phyloP scores from a whole-genome alignment of 2,329 filamentous ascomycete species.

The Passalora sequoiae region DNA sequence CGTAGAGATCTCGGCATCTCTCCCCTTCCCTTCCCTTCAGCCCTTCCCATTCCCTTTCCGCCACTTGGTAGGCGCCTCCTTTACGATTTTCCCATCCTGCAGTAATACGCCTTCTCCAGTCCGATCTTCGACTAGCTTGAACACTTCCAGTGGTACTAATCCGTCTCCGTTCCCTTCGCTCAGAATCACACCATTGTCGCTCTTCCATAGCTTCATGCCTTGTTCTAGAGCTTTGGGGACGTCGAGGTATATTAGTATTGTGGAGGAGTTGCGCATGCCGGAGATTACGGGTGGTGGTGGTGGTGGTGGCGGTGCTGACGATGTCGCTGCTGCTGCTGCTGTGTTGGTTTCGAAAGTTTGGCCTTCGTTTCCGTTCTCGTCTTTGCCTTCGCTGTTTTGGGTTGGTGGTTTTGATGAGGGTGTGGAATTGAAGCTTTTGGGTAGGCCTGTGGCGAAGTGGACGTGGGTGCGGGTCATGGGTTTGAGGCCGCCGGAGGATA shows the following conservation, averaged over 20 bases:
- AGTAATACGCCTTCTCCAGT: slow-evolving; percentile 60
- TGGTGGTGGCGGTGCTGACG: slow-evolving; percentile 43
- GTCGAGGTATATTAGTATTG: slow-evolving; percentile 75
- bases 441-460: slow-evolving; percentile 76
- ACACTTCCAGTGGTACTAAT: slow-evolving; percentile 61
- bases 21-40: no score
- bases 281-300: slow-evolving; percentile 60
- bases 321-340: slow-evolving; percentile 3
- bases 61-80: slow-evolving; percentile 61
- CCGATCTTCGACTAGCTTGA: slow-evolving; percentile 64
- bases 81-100: slow-evolving; percentile 61
- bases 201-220: slow-evolving; percentile 57
- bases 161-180: slow-evolving; percentile 51
- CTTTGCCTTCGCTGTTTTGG: slow-evolving; percentile 30
- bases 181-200: slow-evolving; percentile 47
- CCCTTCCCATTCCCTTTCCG: slow-evolving; percentile 34
- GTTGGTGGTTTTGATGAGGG: no score
- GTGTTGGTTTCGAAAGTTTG: no score
- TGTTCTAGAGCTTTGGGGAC: slow-evolving; percentile 70
- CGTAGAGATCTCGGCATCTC: no score
- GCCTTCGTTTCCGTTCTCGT: no score
- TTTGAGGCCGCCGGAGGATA: slow-evolving; percentile 69
- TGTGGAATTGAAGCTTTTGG: slow-evolving; percentile 44
- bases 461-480: slow-evolving; percentile 83
- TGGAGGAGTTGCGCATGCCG: slow-evolving; percentile 45